Evolutionary conservation across 2,329 filamentous ascomycete genomes (phyloP), one percentile per base, ranked within the genome.

Genomic region (Ampelomyces quisqualis): DNA sequence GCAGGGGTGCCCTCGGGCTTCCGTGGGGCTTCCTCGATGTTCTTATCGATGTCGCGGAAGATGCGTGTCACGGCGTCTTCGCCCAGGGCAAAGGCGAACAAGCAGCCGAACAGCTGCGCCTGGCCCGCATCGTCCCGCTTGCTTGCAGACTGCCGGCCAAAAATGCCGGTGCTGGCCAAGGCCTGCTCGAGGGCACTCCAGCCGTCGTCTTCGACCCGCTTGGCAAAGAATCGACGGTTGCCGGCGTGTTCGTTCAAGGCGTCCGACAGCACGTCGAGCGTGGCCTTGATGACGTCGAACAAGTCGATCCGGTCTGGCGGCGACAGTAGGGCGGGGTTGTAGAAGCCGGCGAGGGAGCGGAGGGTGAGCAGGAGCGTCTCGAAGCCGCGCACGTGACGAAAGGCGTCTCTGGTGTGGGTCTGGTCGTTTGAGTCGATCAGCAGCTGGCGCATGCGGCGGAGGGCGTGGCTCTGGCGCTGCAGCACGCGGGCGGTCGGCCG

Each of bases 211-310:
- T 87, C 80, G 20, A 94, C 81, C 52, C 82, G 78, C 53, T 82
- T 84, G 43, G 82, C 80, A 65, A 97, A 97, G 72, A 91, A 96
- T 55, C 87, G 81, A 59, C 85, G 80, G 69, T 97, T 98, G 14
- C 90, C 91, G 32, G 85, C 77, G 67, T 97, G 90, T 31, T 82
- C 82, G 38, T 82, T 80, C 51, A 98, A 78, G 10, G 83, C 82
- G 33, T 85, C 84, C 1, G 86, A 84, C 19, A 97, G 71, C 10
- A 93, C 80, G 21, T 81, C 81, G 26, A 93, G 73, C n/a, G 86
- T 77, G 7, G 78, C 78, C 58, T 89, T 81, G 13, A 95, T 73
- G 13, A 91, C 73, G 45, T 80, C 77, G 58, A 89, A 86, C 42
- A 88, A 73, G 30, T 76, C 75, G 41, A 75, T 71, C 64, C 84